Evolutionary conservation across 2,329 filamentous ascomycete genomes (phyloP).

Genomic region (Cordyceps farinosa): DNA sequence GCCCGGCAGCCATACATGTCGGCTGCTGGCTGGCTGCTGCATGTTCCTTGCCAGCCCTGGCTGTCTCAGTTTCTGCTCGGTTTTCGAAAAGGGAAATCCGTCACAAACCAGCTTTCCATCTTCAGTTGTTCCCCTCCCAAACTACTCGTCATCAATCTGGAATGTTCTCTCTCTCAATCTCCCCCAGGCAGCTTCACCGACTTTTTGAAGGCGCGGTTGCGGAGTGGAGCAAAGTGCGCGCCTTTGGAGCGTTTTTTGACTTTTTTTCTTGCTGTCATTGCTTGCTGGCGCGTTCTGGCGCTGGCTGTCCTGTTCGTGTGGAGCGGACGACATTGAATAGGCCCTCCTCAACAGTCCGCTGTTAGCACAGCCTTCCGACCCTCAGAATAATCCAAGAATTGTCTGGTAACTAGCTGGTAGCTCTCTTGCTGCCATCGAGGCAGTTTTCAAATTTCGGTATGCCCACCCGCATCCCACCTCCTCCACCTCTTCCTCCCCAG

Average conservation of each 20-base stretch:
- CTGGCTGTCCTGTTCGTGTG: neutral
- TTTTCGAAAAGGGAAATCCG: neutral
- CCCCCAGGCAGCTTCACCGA: conserved; percentile 27
- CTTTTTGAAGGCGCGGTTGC: conserved; percentile 27
- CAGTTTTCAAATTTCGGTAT: neutral
- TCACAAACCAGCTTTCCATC: neutral
- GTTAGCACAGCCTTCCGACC: neutral
- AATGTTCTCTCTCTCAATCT: conserved; percentile 7
- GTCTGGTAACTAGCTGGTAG: neutral
- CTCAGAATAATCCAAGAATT: neutral
- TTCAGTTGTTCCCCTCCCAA: neutral
- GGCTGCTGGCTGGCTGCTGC: neutral
- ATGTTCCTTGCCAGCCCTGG: conserved; percentile 14
- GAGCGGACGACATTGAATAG: neutral
- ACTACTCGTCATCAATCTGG: conserved; percentile 3
- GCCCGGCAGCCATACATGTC: neutral
- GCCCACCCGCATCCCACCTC: neutral
- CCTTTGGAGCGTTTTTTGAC: neutral
- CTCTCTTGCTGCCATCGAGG: neutral
- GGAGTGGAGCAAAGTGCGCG: conserved; percentile 24
- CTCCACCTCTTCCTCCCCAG: neutral
- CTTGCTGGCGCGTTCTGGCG: conserved; percentile 6
- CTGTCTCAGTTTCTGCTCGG: conserved; percentile 6
- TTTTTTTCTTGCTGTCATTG: neutral
- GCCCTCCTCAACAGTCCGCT: neutral